Conservation (phyloP, 345 rosid species). For the Hypericum androsaemum region DNA sequence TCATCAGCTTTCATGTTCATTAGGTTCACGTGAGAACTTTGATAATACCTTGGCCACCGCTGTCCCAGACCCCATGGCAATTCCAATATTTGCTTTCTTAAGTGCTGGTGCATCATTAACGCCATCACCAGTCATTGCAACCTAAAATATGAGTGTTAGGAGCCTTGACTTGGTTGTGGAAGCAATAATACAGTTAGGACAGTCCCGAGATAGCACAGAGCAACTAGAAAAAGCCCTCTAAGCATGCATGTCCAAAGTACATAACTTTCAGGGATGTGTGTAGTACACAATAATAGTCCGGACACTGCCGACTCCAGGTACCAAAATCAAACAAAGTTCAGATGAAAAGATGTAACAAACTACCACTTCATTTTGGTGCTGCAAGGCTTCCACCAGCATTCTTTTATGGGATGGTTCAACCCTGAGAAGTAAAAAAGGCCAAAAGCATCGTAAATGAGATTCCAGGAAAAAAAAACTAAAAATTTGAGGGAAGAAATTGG, state of each 20-base stretch:
- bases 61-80: conserved; percentile 99
- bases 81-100: conserved; percentile 94
- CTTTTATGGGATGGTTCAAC: conserved; percentile 97
- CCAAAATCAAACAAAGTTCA: not conserved
- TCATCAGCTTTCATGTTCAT: not conserved
- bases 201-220: not conserved
- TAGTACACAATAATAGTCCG: not conserved
- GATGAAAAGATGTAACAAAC: conserved; percentile 7
- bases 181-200: not conserved
- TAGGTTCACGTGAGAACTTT: not conserved
- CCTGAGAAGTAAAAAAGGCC: conserved; percentile 31
- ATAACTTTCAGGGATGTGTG: too few species aligned
- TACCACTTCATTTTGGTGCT: conserved; percentile 98
- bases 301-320: not conserved
- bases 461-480: conserved; percentile 5
- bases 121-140: conserved; percentile 99
- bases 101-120: conserved; percentile 99
- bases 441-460: not conserved
- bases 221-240: not conserved
- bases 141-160: conserved; percentile 35
- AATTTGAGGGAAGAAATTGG: not conserved
- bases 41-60: conserved; percentile 89
- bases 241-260: not conserved
- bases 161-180: not conserved
- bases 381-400: conserved; percentile 97